Evolutionary conservation across 176 grass and related monocot genomes (phyloP).

Genomic region (Eragrostis nindensis): DNA sequence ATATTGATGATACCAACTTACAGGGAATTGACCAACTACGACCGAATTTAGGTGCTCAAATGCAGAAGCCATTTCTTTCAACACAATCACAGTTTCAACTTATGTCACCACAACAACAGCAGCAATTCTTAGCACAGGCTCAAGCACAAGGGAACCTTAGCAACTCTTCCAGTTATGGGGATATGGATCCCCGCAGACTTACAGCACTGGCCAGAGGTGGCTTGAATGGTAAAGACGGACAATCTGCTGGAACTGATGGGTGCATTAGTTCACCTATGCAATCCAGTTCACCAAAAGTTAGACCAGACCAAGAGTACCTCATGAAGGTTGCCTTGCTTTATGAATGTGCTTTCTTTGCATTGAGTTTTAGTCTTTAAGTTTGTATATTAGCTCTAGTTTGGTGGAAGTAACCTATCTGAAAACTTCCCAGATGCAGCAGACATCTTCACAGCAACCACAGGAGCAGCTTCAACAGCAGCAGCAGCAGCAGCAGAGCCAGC

Average conservation of each 20-base stretch:
- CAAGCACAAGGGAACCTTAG: slow-evolving; percentile 80
- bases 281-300: slow-evolving; percentile 80
- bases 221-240: slow-evolving; percentile 82
- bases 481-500: slow-evolving; percentile 62
- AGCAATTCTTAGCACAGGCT: slow-evolving; percentile 92
- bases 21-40: slow-evolving; percentile 92
- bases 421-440: slow-evolving; percentile 78
- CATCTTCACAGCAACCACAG: slow-evolving; percentile 77
- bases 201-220: slow-evolving; percentile 59
- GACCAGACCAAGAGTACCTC: slow-evolving; percentile 77
- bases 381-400: slow-evolving; percentile 21
- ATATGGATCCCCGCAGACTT: slow-evolving; percentile 82
- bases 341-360: slow-evolving; percentile 12
- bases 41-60: slow-evolving; percentile 82
- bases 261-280: slow-evolving; percentile 89
- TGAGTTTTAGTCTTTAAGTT: slow-evolving; percentile 28
- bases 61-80: slow-evolving; percentile 94
- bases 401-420: slow-evolving; percentile 48
- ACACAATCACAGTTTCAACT: slow-evolving; percentile 94
- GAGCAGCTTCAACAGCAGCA: slow-evolving; percentile 83
- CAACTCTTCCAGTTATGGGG: slow-evolving; percentile 71
- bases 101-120: slow-evolving; percentile 92
- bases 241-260: slow-evolving; percentile 72
- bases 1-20: slow-evolving; percentile 17
- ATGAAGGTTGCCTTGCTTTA: slow-evolving; percentile 70